Percentiles rank a stretch among this genome's conserved stretches.
Conservation (phyloP, 352 stramenopile species). For the Phytophthora meadii region DNA sequence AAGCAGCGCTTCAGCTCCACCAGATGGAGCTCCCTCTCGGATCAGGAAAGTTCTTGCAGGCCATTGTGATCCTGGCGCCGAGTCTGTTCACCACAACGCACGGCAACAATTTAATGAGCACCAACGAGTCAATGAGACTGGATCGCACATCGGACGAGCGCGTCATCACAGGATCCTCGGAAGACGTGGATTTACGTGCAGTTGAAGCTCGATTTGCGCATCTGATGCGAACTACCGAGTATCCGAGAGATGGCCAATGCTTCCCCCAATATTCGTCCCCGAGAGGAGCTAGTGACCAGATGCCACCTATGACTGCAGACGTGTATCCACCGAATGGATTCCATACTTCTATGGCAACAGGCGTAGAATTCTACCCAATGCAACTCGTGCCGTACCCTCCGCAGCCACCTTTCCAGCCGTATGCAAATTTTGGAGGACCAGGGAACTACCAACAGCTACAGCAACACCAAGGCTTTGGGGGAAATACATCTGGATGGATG, state of each 20-base stretch:
- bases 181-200: slow-evolving; percentile 74
- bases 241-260: slow-evolving; percentile 32
- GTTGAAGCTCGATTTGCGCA: slow-evolving; percentile 85
- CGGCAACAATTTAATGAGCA: slow-evolving; percentile 29
- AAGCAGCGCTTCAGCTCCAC: slow-evolving; percentile 64
- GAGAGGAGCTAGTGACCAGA: slow-evolving; percentile 9
- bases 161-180: slow-evolving; percentile 34
- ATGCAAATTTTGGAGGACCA: slow-evolving; percentile 23
- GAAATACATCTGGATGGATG: slow-evolving; percentile 33
- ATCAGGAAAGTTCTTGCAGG: slow-evolving; percentile 63
- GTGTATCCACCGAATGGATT: slow-evolving; percentile 19
- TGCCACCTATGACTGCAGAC: slow-evolving; percentile 23
- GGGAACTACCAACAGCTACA: slow-evolving; percentile 28
- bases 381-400: slow-evolving; percentile 33
- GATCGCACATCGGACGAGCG: slow-evolving; percentile 25
- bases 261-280: slow-evolving; percentile 25
- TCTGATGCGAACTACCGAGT: slow-evolving; percentile 74
- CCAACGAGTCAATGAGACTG: slow-evolving; percentile 34
- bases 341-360: slow-evolving; percentile 15
- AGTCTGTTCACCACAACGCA: slow-evolving; percentile 72
- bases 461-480: slow-evolving; percentile 37
- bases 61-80: slow-evolving; percentile 73
- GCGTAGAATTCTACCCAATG: slow-evolving; percentile 42
- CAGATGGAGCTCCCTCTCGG: slow-evolving; percentile 61
- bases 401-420: slow-evolving; percentile 33